Percentiles rank a stretch among this genome's conserved stretches.
Evolutionary conservation across 2,329 filamentous ascomycete genomes (phyloP).

Genomic region (Esteya vermicola): DNA sequence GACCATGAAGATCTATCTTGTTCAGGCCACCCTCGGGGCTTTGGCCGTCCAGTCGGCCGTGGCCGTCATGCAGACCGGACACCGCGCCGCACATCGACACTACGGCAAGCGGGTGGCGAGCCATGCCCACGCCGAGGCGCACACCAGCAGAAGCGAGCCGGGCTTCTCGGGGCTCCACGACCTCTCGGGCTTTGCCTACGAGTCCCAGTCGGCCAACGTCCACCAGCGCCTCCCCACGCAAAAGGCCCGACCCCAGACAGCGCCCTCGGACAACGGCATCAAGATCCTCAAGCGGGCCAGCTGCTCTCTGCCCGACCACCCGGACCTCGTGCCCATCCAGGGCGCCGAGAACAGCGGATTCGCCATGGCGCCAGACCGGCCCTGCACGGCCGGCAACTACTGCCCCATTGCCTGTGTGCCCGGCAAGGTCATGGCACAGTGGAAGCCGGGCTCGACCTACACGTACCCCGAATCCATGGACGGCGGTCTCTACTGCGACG

Average conservation of each 20-base stretch:
- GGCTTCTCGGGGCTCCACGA: too few relatives aligned
- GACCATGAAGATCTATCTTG: conserved; percentile 39
- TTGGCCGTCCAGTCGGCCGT: conserved; percentile 24
- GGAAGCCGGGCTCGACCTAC: conserved; percentile 59
- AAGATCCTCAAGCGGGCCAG: conserved; percentile 5
- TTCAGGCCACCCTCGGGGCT: conserved; percentile 34
- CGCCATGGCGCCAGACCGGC: conserved; percentile 64
- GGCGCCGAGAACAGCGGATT: conserved; percentile 58
- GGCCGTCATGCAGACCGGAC: conserved; percentile 20
- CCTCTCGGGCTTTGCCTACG: conserved; percentile 12
- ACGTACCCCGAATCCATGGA: conserved; percentile 59
- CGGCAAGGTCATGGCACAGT: conserved; percentile 65
- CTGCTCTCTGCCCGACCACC: conserved; percentile 53
- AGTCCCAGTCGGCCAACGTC: conserved; percentile 22
- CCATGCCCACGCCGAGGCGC: too few relatives aligned
- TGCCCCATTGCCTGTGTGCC: conserved; percentile 67
- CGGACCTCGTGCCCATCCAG: conserved; percentile 54
- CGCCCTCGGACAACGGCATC: too few relatives aligned
- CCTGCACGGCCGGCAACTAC: conserved; percentile 52
- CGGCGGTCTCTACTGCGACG: conserved; percentile 60
- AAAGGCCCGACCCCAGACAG: too few relatives aligned
- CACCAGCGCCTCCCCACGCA: too few relatives aligned
- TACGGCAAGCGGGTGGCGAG: conserved; percentile 18
- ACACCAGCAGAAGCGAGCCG: too few relatives aligned
- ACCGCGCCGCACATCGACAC: conserved; percentile 20